phyloP scores from a whole-genome alignment of 2,329 filamentous ascomycete genomes.

The Orbilia blumenaviensis region DNA sequence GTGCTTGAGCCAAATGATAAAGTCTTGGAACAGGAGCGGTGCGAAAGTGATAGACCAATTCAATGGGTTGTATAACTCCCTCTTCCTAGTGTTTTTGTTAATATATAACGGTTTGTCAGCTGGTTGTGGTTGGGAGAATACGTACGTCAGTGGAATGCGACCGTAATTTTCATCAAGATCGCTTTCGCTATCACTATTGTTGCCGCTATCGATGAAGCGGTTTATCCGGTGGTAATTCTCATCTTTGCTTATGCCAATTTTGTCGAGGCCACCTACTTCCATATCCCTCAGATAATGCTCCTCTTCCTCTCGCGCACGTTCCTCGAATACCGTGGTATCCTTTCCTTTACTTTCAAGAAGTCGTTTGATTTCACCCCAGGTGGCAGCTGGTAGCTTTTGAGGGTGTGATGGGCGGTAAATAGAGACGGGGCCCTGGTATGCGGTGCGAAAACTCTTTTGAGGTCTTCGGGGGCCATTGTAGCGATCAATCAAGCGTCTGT shows the following conservation, averaged over 20 bases:
- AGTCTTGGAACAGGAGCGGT: neutral
- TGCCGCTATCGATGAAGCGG: too few relatives aligned
- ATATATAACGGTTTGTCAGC: too few relatives aligned
- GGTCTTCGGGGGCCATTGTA: neutral
- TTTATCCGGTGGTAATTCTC: too few relatives aligned
- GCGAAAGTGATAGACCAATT: neutral
- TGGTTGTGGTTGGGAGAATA: neutral
- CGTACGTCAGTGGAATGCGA: neutral
- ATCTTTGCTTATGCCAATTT: too few relatives aligned
- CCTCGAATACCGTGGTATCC: neutral
- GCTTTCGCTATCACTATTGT: too few relatives aligned
- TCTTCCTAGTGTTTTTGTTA: neutral
- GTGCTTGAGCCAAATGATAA: neutral
- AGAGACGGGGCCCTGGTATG: neutral
- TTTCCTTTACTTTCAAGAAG: neutral
- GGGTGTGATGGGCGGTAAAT: too few relatives aligned
- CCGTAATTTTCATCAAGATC: neutral
- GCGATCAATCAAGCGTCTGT: neutral
- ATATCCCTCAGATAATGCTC: too few relatives aligned
- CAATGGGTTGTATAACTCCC: neutral
- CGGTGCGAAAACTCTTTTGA: neutral
- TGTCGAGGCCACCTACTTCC: too few relatives aligned
- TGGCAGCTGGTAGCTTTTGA: neutral
- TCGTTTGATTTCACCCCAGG: neutral
- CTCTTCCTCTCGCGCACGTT: neutral